Base-by-base conservation (phyloP, 768 basidiomycete species). In the Boletellus emodensis region DNA sequence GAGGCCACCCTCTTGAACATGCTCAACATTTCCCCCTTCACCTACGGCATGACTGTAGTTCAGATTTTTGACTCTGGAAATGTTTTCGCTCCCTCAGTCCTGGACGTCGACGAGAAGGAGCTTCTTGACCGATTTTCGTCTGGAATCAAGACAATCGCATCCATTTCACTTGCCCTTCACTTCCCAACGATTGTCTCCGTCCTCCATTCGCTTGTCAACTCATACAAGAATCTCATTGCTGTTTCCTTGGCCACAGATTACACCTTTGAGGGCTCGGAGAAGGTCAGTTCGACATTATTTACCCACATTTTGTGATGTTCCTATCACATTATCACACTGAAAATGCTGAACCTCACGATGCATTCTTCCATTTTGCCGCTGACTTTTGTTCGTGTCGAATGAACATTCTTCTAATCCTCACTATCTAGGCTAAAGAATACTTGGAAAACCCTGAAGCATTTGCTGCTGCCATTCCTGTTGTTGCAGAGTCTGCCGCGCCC, bases 11-110 rank as follows among this genome's bases (percentile, higher is more conserved):
- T 99, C 61, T 80, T 99, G 60, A 98, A 99, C 89, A 96, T 99
- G 96, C 72, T 99, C 67, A 94, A 94, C 82, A 97, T 99, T 72
- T 98, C 95, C 41, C 93, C 93, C 57, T 96, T 97, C 87, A 97
- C 95, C 39, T 99, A 96, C 77, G 96, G 96, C 65, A 97, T 99
- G 95, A 88, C 84, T 45, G 94, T 99, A 58, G 83, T 94, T 46
- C 94, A 97, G 75, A 94, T 99, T 69, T 99, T 82, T 72, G 91
- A 95, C 76, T 79, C 82, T 54, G 96, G 96, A 65, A 95, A 94
- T 68, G 76, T 85, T 55, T 99, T 98, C 83, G 69, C 87, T 39
- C 87, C 95, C 37, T 73, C 77, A 4, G 92, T 99, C 54, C 87
- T 99, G 58, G 96, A 99, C 69, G 78, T 98, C 59, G 87, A 90